Evolutionary conservation across 257 asterid species (phyloP).

Genomic region (Cynanchum wilfordii): DNA sequence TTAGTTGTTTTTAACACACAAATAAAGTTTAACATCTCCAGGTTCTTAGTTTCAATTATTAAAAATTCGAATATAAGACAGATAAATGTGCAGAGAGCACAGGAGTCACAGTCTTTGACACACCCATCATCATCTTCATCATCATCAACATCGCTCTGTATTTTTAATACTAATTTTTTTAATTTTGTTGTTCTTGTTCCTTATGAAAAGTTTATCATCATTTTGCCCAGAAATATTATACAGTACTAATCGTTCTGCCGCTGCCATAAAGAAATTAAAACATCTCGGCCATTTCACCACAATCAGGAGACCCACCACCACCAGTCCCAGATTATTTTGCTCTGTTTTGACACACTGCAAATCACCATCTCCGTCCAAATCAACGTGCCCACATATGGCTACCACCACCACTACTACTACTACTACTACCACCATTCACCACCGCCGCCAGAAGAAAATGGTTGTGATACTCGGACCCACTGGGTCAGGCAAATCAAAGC

Average conservation of each 20-base stretch:
- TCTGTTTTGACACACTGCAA: constrained; percentile 6
- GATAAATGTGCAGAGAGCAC: constrained; percentile 11
- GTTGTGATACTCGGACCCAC: constrained; percentile 83
- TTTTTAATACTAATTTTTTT: neutral
- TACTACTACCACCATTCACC: constrained; percentile 16
- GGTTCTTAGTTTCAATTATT: neutral
- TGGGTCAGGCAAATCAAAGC: constrained; percentile 84
- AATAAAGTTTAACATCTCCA: too few species aligned
- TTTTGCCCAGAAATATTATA: constrained; percentile 8
- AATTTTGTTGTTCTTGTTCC: constrained; percentile 6
- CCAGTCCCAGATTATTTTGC: constrained; percentile 4
- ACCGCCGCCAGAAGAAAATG: constrained; percentile 36
- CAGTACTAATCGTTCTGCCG: constrained; percentile 7
- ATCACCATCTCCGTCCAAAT: neutral
- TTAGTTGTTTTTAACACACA: too few species aligned
- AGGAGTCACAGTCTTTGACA: constrained; percentile 3
- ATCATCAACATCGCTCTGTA: neutral
- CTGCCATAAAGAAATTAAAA: constrained; percentile 6
- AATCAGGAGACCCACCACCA: neutral
- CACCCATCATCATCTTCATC: neutral
- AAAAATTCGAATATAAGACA: neutral
- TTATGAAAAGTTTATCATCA: constrained; percentile 43
- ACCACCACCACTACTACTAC: constrained; percentile 12
- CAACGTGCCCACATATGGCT: constrained; percentile 28
- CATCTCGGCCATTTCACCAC: neutral